Base-by-base conservation (phyloP, 1,139 yeast species). In the Kazachstania sp. region DNA sequence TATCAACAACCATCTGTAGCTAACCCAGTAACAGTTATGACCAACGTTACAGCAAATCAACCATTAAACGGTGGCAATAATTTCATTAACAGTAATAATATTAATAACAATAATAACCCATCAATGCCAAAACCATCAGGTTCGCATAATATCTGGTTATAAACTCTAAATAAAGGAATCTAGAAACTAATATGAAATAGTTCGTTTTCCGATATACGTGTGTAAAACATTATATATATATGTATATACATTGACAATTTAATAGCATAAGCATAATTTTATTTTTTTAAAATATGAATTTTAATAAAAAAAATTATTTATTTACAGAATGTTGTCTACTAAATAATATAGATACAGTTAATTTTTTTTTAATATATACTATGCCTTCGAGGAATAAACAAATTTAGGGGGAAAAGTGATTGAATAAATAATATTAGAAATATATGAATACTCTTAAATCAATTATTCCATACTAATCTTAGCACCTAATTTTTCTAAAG, bases 401-500 rank as follows among this genome's bases (percentile, higher is more conserved):
- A 32, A 32, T 6, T n/a, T 16, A 15, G 12, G 18, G n/a, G n/a
- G 20, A 6, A 30, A 30, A 6, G 15, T n/a, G 13, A 13, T n/a
- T 11, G 34, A 15, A 31, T 13, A 31, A 31, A n/a, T 12, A n/a
- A 31, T 32, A 32, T 32, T 23, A 9, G 28, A 23, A 23, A 7
- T 9, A 9, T 7, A 23, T n/a, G n/a, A 23, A 9, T 23, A 23
- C 28, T 7, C 28, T 23, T 23, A 23, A 23, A n/a, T n/a, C n/a
- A n/a, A n/a, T 36, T 4, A 92, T 74, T 92, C 98, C 69, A 92
- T 75, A 51, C 79, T 61, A 62, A 92, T 77, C 78, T 92, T 92
- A 57, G 95, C 98, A 66, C 98, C 98, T 62, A 88, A 79, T 50
- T 82, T 95, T 73, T 92, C 98, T 66, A 94, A 77, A 52, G 95